Conservation (phyloP, 768 basidiomycete genomes). For the Lactifluus pinguis region DNA sequence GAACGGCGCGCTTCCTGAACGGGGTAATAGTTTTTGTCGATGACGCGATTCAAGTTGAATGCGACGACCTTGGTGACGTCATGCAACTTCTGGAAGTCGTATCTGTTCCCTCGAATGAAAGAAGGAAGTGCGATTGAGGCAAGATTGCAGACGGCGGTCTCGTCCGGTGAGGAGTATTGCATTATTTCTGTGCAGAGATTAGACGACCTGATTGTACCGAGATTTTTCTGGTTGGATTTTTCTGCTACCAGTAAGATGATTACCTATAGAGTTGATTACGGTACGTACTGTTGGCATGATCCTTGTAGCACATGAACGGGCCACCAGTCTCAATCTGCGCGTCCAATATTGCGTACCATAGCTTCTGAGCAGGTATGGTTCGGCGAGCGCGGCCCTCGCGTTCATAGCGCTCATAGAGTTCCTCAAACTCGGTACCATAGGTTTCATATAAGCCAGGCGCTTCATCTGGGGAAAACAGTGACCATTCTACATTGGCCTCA, state of each 20-base stretch:
- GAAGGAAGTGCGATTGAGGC: constrained; percentile 93
- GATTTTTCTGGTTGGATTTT: constrained; percentile 97
- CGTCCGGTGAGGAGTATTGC: constrained; percentile 95
- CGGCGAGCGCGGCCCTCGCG: constrained; percentile 79
- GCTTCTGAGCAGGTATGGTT: constrained; percentile 87
- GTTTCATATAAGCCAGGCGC: constrained; percentile 86
- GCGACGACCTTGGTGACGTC: constrained; percentile 90
- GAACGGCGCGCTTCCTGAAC: constrained; percentile 84
- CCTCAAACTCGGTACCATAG: constrained; percentile 83
- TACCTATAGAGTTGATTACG: constrained; percentile 23
- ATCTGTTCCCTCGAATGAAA: constrained; percentile 72
- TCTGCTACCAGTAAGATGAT: constrained; percentile 33
- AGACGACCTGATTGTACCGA: constrained; percentile 98
- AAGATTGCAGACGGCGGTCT: constrained; percentile 96
- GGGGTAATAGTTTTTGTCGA: constrained; percentile 94
- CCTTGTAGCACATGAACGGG: constrained; percentile 63
- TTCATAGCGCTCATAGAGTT: constrained; percentile 80
- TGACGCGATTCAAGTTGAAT: constrained; percentile 88
- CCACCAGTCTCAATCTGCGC: constrained; percentile 97
- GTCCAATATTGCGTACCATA: constrained; percentile 97
- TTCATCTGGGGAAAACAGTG: constrained; percentile 96
- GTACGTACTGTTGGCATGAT: too few species aligned
- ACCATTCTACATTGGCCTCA: constrained; percentile 83
- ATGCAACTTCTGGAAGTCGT: constrained; percentile 94
- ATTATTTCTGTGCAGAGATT: constrained; percentile 99